Evolutionary conservation across 2,329 filamentous ascomycete species (phyloP), one percentile per base, ranked within the genome.

Genomic region (Hypoxylon sp.): DNA sequence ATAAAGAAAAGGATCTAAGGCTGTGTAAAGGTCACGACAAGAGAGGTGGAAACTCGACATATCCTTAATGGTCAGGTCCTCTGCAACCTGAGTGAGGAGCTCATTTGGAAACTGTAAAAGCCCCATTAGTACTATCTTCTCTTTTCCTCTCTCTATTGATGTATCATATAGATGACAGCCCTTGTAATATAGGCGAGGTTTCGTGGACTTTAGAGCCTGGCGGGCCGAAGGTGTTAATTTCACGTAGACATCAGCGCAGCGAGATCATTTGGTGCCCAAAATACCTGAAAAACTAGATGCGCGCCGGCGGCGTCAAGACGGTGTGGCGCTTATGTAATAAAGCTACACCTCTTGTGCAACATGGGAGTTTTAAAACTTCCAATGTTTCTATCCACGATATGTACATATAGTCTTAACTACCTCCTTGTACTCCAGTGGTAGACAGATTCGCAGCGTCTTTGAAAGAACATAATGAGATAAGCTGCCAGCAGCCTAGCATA

Each of bases 81-180:
- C 43, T 14, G 56, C 19, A 7, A 61, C 11, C 11, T 51, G 27
- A 25, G 5, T 19, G 2, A 64, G 34, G 32, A 64, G 43, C 16
- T 64, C 61, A 14, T 34, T 25, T n/a, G 61, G 55, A n/a, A 64
- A 39, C 12, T 25, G 25, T 51, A 58, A 29, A 45, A 51, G 32
- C 19, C 29, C 53, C 43, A 47, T 47, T 14, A 11, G 37, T 3
- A 41, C 9, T 11, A 16, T 19, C 16, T 21, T 16, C 16, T 9
- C 12, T 19, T 41, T 19, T 11, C 16, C 14, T 8, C 16, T 16
- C 11, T 39, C 34, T 16, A n/a, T 16, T n/a, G n/a, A n/a, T n/a
- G 34, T 16, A 6, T 16, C 34, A 16, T 16, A 39, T 39, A 16
- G 5, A 19, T 39, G 34, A n/a, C 5, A 39, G n/a, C n/a, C n/a